Conservation (phyloP, 495 filamentous ascomycete genomes). For the Parachaetomium inaequale region DNA sequence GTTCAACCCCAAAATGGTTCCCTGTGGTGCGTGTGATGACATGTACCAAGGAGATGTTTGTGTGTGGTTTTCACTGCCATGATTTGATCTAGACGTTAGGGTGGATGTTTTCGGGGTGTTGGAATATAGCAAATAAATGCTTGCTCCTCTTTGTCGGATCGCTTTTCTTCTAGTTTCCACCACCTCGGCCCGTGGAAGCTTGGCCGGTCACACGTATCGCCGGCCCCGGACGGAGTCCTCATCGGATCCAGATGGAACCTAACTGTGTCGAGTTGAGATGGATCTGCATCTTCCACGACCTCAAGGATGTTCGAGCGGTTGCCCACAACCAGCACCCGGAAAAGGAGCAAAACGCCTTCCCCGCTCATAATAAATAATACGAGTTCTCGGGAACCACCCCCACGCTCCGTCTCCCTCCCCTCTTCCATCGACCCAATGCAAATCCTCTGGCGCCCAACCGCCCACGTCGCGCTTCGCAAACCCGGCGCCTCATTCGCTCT, state of each 20-base stretch:
- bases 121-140: background rate
- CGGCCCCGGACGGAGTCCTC: slow-evolving; percentile 7
- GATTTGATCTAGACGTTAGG: slow-evolving; percentile 4
- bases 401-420: too few relatives aligned
- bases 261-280: too few relatives aligned
- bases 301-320: too few relatives aligned
- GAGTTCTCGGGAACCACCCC: too few relatives aligned
- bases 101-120: background rate
- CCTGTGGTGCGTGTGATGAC: background rate
- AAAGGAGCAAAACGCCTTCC: too few relatives aligned
- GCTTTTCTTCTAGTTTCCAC: background rate
- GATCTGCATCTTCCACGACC: too few relatives aligned
- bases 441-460: background rate
- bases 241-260: background rate
- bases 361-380: too few relatives aligned
- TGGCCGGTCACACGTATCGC: slow-evolving; percentile 14
- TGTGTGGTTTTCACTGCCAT: background rate
- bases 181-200: background rate
- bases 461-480: background rate
- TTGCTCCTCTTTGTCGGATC: background rate
- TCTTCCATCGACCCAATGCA: background rate
- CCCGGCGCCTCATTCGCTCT: background rate
- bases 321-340: too few relatives aligned
- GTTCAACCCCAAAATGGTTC: background rate
- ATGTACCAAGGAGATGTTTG: background rate